Conservation (phyloP, 176 grass and related monocot species). For the Eragrostis curvula region DNA sequence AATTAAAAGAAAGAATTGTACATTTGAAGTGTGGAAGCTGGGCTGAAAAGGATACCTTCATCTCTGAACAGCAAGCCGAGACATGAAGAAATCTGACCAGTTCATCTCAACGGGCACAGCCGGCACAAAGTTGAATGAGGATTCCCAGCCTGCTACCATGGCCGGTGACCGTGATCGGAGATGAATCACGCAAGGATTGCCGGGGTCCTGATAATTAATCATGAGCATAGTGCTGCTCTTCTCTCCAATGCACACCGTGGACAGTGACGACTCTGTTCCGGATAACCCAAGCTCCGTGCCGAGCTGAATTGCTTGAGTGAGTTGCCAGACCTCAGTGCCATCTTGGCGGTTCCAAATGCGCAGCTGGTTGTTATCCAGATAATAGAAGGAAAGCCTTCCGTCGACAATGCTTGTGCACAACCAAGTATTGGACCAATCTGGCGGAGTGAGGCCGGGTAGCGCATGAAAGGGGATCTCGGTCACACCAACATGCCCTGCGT, state of each 20-base stretch:
- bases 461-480: neutral
- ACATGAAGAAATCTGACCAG: neutral
- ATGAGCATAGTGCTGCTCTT: neutral
- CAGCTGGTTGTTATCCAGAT: neutral
- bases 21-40: no score
- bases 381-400: neutral
- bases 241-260: neutral
- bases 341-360: neutral
- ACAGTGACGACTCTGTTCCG: neutral
- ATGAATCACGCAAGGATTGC: neutral
- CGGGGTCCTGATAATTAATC: neutral
- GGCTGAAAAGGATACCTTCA: no score
- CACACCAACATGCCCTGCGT: neutral
- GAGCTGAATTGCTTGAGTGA: neutral
- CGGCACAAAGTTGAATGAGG: neutral
- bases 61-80: constrained; percentile 3
- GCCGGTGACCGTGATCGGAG: neutral
- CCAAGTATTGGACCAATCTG: neutral
- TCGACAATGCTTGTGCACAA: neutral
- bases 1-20: no score
- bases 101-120: neutral
- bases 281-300: neutral
- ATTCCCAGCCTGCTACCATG: neutral
- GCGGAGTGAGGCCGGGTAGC: neutral
- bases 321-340: neutral